These are phyloP conservation scores for Echites panduratus DNA, from an alignment of 257 asterid species.

Conservation along the genomic window DNA sequence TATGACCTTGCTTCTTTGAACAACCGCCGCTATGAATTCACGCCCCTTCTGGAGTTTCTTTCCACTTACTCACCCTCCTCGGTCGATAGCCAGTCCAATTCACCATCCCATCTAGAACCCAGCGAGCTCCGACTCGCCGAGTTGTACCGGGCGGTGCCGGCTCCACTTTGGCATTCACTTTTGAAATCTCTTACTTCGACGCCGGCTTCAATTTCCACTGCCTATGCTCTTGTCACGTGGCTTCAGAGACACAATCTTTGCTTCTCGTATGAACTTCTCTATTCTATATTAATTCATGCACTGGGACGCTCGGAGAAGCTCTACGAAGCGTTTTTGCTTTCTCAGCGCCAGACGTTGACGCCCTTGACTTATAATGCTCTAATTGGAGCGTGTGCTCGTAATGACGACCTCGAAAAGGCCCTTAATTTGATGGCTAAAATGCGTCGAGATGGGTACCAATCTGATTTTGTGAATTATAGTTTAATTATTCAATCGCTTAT, in stretches of 20 bases:
- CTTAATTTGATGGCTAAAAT: constrained; percentile 72
- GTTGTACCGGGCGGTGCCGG: constrained; percentile 78
- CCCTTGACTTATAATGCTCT: constrained; percentile 89
- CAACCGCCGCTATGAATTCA: constrained; percentile 58
- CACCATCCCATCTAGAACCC: constrained; percentile 45
- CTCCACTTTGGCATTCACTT: constrained; percentile 88
- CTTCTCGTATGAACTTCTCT: constrained; percentile 80
- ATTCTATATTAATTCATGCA: constrained; percentile 79
- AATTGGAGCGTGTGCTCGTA: constrained; percentile 93
- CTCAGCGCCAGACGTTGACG: constrained; percentile 69
- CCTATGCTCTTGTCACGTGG: constrained; percentile 73
- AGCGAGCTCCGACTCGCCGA: constrained; percentile 63
- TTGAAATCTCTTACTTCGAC: constrained; percentile 59
- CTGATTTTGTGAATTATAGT: constrained; percentile 86
- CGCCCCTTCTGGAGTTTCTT: constrained; percentile 73
- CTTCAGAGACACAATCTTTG: constrained; percentile 81
- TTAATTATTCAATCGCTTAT: constrained; percentile 68
- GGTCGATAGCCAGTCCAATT: constrained; percentile 23
- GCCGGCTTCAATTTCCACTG: constrained; percentile 54
- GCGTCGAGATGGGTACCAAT: constrained; percentile 81
- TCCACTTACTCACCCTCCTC: constrained; percentile 33
- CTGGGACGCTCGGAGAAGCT: constrained; percentile 72
- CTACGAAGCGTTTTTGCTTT: constrained; percentile 83
- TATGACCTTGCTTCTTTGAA: constrained; percentile 47
- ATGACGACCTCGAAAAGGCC: constrained; percentile 83